Evolutionary conservation across 1,284 basidiomycete species (phyloP), one percentile per base, ranked within the genome.

Genomic region (Lentinus polychrous): DNA sequence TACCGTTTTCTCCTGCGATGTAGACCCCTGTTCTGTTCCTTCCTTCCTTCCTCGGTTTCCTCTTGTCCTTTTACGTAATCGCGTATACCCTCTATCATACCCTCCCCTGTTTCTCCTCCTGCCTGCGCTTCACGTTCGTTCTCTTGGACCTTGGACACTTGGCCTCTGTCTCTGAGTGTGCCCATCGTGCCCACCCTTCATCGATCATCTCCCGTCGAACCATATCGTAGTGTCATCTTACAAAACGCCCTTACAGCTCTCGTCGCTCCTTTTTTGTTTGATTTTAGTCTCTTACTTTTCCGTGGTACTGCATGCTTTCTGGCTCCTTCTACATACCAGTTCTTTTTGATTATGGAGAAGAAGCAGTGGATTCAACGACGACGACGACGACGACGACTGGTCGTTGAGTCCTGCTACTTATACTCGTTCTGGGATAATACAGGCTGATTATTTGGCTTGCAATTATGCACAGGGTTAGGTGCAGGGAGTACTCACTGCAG

Each of bases 11-110:
- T 40, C 35, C 35, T 37, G 7, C 17, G 10, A 40, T 23, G 17
- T 12, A 20, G 12, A 20, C 22, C 14, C 20, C 12, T 12, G 18
- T 39, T 18, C 36, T 35, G 34, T 46, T n/a, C 11, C 31, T 15
- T n/a, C n/a, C n/a, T n/a, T n/a, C n/a, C 17, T 27, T 39, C 24
- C 36, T 22, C 23, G 34, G 22, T 34, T 20, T 23, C 22, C 15
- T 36, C 20, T 20, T 39, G 15, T n/a, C 45, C 39, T 40, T 8
- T 11, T 46, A 46, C 45, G 27, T n/a, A 35, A 43, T 41, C 7
- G 20, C 32, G 17, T 46, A 46, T 46, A 46, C 45, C 45, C 45
- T 15, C 22, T 46, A 46, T n/a, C 36, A 46, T 46, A 46, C 45
- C 45, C 43, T 35, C 20, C n/a, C 22, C 11, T 17, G 10, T 20